phyloP scores from a whole-genome alignment of 176 grass and related monocot species.

The Typha latifolia region DNA sequence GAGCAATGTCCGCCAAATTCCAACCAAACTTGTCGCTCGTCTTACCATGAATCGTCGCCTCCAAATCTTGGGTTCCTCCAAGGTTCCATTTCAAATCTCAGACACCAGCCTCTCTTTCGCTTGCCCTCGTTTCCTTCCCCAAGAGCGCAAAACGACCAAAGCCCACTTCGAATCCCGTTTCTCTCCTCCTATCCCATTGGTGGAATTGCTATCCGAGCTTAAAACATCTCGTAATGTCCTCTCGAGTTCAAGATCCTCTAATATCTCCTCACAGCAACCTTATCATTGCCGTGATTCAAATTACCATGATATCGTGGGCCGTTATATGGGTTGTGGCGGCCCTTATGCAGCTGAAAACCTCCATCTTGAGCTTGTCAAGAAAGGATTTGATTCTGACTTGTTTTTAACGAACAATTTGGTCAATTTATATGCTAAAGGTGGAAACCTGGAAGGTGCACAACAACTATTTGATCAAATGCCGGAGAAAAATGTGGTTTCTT shows the following conservation, averaged over 20 bases:
- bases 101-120: neutral
- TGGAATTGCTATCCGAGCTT: neutral
- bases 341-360: constrained; percentile 28
- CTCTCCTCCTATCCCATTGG: neutral
- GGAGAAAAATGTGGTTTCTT: constrained; percentile 45
- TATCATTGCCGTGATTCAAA: neutral
- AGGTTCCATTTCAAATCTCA: neutral
- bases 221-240: neutral
- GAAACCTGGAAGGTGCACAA: constrained; percentile 25
- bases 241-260: neutral
- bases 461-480: constrained; percentile 47
- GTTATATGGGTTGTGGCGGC: constrained; percentile 7
- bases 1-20: constrained; percentile 1
- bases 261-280: neutral
- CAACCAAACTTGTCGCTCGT: neutral
- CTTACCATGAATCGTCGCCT: neutral
- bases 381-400: constrained; percentile 40
- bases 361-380: constrained; percentile 45
- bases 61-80: neutral
- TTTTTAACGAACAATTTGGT: constrained; percentile 54
- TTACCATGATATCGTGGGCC: constrained; percentile 9
- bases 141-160: neutral
- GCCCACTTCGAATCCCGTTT: neutral
- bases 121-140: neutral
- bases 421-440: constrained; percentile 36